phyloP scores from a whole-genome alignment of 129 eudicot genomes.

The Scalesia atractyloides region DNA sequence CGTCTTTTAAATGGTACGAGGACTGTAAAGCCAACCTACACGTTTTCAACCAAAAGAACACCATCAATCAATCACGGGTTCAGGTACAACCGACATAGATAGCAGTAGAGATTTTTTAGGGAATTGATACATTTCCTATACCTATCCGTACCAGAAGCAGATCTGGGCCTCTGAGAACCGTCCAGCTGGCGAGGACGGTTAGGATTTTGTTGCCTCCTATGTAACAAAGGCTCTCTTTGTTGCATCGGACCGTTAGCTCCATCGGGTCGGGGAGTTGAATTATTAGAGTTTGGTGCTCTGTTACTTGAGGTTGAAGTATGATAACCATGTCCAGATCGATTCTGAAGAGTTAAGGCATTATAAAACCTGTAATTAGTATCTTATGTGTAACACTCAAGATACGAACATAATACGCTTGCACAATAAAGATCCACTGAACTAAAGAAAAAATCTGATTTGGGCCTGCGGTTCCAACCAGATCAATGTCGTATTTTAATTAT shows the following conservation, averaged over 20 bases:
- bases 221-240: conserved; percentile 34
- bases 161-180: conserved; percentile 42
- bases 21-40: conserved; percentile 51
- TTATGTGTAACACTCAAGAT: background rate
- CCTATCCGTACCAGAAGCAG: conserved; percentile 49
- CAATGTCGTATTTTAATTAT: background rate
- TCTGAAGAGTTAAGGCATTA: conserved; percentile 28
- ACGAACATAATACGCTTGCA: background rate
- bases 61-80: background rate
- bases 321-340: conserved; percentile 26
- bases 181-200: conserved; percentile 30
- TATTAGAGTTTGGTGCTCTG: conserved; percentile 1
- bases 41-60: conserved; percentile 15
- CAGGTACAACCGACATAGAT: conserved; percentile 11
- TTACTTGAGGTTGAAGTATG: conserved; percentile 29
- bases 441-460: background rate
- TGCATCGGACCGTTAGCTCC: conserved; percentile 17
- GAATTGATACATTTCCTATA: conserved; percentile 40
- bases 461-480: background rate
- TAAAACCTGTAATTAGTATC: conserved; percentile 9
- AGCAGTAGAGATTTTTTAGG: conserved; percentile 4
- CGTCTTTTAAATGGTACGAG: conserved; percentile 61
- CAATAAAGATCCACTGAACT: background rate
- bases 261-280: background rate
- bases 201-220: conserved; percentile 30